phyloP scores from a whole-genome alignment of 805 yeast species.

The Yamadazyma akitaensis region DNA sequence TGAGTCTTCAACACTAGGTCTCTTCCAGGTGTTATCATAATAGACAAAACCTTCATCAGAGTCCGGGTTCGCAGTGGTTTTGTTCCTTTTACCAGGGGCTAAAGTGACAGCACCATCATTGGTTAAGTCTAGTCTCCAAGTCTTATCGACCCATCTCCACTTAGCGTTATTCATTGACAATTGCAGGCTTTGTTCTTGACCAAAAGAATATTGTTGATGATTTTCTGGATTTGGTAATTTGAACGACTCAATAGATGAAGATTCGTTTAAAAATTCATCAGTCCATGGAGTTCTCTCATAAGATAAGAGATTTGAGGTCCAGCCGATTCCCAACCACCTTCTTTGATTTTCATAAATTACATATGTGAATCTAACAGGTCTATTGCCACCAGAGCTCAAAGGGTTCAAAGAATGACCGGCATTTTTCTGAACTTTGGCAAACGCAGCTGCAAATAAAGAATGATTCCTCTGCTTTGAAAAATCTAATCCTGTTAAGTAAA shows the following conservation, averaged over 20 bases:
- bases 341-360: slow-evolving; percentile 93
- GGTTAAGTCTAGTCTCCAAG: slow-evolving; percentile 88
- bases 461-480: slow-evolving; percentile 47
- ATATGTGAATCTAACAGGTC: slow-evolving; percentile 79
- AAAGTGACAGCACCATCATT: slow-evolving; percentile 82
- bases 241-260: slow-evolving; percentile 72
- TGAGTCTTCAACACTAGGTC: slow-evolving; percentile 82
- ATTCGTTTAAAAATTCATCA: slow-evolving; percentile 88
- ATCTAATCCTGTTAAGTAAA: slow-evolving; percentile 85
- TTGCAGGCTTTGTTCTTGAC: slow-evolving; percentile 23
- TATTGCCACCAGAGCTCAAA: slow-evolving; percentile 18
- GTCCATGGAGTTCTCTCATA: slow-evolving; percentile 98
- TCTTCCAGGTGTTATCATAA: slow-evolving; percentile 92
- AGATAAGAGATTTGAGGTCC: slow-evolving; percentile 89
- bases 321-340: slow-evolving; percentile 96
- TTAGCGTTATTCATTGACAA: slow-evolving; percentile 42
- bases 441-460: slow-evolving; percentile 52
- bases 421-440: slow-evolving; percentile 48
- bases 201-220: slow-evolving; percentile 19
- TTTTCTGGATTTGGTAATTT: slow-evolving; percentile 71
- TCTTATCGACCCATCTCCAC: slow-evolving; percentile 94
- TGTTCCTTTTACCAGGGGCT: slow-evolving; percentile 52
- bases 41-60: slow-evolving; percentile 84
- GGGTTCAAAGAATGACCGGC: slow-evolving; percentile 24
- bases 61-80: slow-evolving; percentile 66